phyloP scores from a whole-genome alignment of 257 asterid species.

The Solanum bulbocastanum region DNA sequence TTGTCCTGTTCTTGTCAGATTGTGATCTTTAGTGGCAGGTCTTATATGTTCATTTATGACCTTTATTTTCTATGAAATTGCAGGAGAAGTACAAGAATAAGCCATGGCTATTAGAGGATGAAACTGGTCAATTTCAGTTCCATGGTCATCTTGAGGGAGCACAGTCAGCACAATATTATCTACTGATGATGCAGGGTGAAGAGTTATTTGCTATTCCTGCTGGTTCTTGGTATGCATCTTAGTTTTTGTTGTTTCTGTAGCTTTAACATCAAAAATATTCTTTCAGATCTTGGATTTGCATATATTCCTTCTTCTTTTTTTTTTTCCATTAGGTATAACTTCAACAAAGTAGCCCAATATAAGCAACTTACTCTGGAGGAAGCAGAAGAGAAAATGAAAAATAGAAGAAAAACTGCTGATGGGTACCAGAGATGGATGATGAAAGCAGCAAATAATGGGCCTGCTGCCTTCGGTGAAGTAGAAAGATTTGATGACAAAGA shows the following conservation, averaged over 20 bases:
- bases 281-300: not conserved
- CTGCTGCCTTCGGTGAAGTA: constrained; percentile 94
- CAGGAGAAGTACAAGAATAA: constrained; percentile 92
- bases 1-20: not conserved
- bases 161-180: constrained; percentile 91
- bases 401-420: constrained; percentile 96
- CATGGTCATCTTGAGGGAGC: constrained; percentile 91
- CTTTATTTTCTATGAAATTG: not conserved
- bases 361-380: constrained; percentile 97
- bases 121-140: constrained; percentile 83
- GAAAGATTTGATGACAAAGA: constrained; percentile 72
- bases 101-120: constrained; percentile 98
- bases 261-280: not conserved
- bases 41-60: not conserved
- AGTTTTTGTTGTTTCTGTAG: not conserved
- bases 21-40: not conserved
- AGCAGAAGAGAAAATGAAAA: constrained; percentile 98
- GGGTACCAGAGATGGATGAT: constrained; percentile 99
- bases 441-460: constrained; percentile 90
- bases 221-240: constrained; percentile 74
- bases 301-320: not conserved
- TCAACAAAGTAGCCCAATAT: constrained; percentile 94
- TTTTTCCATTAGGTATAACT: constrained; percentile 60
- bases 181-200: constrained; percentile 87
- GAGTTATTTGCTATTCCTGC: constrained; percentile 96